Conservation (phyloP, 257 asterid genomes). For the Gardenia jasminoides region DNA sequence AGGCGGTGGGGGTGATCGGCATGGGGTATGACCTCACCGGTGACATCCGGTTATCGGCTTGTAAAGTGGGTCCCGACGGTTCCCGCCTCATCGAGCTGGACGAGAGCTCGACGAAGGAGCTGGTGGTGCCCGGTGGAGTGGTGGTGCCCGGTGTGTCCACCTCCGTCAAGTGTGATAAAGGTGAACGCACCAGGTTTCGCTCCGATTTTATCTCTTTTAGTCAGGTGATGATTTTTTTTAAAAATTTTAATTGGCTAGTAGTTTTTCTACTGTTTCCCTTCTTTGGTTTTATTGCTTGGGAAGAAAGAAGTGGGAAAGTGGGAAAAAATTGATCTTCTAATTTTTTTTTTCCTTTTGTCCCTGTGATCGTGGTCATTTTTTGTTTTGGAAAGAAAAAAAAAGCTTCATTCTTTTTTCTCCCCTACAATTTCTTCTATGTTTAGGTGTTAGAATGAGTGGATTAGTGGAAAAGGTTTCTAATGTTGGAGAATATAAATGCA, state of each 20-base stretch:
- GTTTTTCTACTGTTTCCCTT: not conserved
- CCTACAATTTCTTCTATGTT: too few species aligned
- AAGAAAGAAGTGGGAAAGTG: not conserved
- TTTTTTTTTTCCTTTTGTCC: not conserved
- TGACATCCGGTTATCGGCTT: slow-evolving; percentile 76
- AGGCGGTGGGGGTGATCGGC: slow-evolving; percentile 84
- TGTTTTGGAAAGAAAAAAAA: too few species aligned
- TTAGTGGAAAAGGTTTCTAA: not conserved
- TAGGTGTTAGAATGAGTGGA: not conserved
- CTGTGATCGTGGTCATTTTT: too few species aligned
- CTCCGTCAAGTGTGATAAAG: slow-evolving; percentile 92
- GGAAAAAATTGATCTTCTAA: not conserved
- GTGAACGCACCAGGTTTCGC: slow-evolving; percentile 91
- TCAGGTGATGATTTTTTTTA: slow-evolving; percentile 43
- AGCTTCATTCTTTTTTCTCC: too few species aligned
- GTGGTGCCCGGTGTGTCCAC: slow-evolving; percentile 54
- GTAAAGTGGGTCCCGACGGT: slow-evolving; percentile 67
- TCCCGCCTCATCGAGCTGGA: slow-evolving; percentile 66
- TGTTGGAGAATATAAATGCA: not conserved
- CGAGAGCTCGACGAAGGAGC: slow-evolving; percentile 48
- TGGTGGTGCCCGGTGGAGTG: slow-evolving; percentile 75
- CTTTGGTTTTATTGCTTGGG: not conserved
- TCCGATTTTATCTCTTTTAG: slow-evolving; percentile 78
- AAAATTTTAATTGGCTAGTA: too few species aligned
- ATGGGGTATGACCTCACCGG: slow-evolving; percentile 74